Conservation (phyloP, 2,329 filamentous ascomycete species). For the Epichloe glyceriae region DNA sequence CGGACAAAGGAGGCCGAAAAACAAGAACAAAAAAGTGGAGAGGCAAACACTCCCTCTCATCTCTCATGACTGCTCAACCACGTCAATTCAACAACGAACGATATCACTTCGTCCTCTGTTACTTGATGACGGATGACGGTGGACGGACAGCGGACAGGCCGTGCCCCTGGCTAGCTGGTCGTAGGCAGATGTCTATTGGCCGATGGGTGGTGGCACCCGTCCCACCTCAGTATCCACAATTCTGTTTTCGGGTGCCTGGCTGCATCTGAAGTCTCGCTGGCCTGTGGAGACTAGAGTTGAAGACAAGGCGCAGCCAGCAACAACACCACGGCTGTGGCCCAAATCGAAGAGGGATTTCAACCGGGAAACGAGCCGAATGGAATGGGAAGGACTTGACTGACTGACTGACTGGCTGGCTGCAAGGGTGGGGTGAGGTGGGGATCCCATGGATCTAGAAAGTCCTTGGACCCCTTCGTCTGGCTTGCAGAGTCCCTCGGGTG, state of each 20-base stretch:
- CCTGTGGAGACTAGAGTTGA: neutral
- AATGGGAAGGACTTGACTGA: neutral
- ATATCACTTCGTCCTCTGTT: too few relatives aligned
- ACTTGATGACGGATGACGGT: neutral
- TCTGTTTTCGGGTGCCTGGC: neutral
- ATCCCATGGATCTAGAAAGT: neutral
- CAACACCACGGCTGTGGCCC: neutral
- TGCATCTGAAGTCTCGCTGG: neutral
- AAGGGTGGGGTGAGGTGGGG: neutral
- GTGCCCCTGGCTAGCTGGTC: neutral
- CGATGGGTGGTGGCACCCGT: neutral
- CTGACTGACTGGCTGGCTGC: neutral
- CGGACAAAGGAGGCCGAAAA: too few relatives aligned
- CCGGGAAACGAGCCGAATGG: constrained; percentile 1
- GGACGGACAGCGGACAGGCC: neutral
- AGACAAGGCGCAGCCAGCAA: neutral
- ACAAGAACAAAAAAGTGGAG: too few relatives aligned
- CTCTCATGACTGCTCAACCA: too few relatives aligned
- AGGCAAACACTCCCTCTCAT: too few relatives aligned
- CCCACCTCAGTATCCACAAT: neutral
- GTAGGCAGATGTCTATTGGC: neutral
- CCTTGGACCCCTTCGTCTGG: too few relatives aligned
- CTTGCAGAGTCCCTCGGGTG: too few relatives aligned
- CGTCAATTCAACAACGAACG: too few relatives aligned
- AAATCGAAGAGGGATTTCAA: neutral